These are phyloP conservation scores for Entomortierella lignicola DNA, from an alignment of 192 early-diverging fungal genomes.

Conservation along the genomic window DNA sequence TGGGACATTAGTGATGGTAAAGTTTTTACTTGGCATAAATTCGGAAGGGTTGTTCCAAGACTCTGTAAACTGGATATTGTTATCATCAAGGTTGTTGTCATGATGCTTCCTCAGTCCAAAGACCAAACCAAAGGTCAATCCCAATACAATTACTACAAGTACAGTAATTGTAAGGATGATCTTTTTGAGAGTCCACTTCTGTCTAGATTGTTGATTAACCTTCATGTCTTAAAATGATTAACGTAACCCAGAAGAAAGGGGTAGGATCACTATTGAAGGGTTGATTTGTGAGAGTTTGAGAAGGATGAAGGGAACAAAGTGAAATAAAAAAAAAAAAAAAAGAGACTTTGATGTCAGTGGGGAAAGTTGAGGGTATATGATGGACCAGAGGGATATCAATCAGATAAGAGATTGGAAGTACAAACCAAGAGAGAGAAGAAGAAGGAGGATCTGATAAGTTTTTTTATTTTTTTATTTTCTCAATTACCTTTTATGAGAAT, in stretches of 20 bases:
- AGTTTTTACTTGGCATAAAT: slow-evolving; percentile 37
- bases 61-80: slow-evolving; percentile 9
- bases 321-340: no score
- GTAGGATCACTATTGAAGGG: no score
- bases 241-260: no score
- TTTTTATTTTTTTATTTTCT: no score
- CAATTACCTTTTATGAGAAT: not conserved
- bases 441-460: slow-evolving; percentile 9
- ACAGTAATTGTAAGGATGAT: not conserved
- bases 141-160: slow-evolving; percentile 2
- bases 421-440: not conserved
- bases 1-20: slow-evolving; percentile 18
- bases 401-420: not conserved
- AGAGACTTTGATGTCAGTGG: not conserved
- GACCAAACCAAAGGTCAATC: slow-evolving; percentile 21
- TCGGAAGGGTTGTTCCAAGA: slow-evolving; percentile 35
- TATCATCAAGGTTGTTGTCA: not conserved
- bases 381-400: not conserved
- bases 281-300: not conserved
- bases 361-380: not conserved
- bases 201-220: not conserved
- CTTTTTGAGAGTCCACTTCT: slow-evolving; percentile 1
- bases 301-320: not conserved
- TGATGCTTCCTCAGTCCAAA: slow-evolving; percentile 18
- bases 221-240: not conserved